Percentiles rank a stretch among this genome's conserved stretches.
Evolutionary conservation across 2,329 filamentous ascomycete species (phyloP).

Genomic region (Trichoderma citrinoviride): DNA sequence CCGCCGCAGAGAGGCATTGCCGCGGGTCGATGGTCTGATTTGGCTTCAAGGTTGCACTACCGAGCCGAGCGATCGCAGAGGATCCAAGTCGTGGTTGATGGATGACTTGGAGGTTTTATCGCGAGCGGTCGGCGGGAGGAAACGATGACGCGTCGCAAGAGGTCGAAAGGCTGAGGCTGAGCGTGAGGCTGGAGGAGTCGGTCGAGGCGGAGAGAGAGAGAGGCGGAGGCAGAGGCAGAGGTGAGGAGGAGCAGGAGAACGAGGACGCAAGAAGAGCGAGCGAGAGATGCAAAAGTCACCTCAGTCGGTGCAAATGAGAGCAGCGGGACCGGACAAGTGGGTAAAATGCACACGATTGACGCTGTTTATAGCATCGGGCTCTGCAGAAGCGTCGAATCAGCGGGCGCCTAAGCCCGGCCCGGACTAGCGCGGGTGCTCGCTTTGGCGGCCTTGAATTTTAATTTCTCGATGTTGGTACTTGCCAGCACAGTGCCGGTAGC

Average conservation of each 20-base stretch:
- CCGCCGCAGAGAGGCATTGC: constrained; percentile 56
- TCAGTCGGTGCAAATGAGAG: constrained; percentile 12
- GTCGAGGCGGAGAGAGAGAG: neutral
- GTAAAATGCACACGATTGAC: neutral
- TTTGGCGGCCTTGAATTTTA: neutral
- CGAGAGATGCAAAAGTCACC: constrained; percentile 3
- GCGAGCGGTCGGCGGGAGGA: neutral
- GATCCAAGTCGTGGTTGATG: neutral
- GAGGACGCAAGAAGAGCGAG: neutral
- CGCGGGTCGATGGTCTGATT: neutral
- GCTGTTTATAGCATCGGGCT: constrained; percentile 15
- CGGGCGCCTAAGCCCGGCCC: neutral
- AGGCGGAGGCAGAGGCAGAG: neutral
- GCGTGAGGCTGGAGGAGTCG: constrained; percentile 6
- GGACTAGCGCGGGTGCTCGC: neutral
- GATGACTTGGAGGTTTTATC: neutral
- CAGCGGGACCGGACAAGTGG: constrained; percentile 13
- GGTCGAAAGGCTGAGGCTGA: too few relatives aligned
- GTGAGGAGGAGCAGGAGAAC: constrained; percentile 8
- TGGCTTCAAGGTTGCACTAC: too few relatives aligned
- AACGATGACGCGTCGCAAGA: neutral
- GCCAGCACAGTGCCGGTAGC: neutral
- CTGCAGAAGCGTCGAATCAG: neutral
- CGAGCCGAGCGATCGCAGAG: neutral
- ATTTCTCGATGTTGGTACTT: neutral